Evolutionary conservation across 306 rosid species (phyloP).

Genomic region (Vigna hirtella): DNA sequence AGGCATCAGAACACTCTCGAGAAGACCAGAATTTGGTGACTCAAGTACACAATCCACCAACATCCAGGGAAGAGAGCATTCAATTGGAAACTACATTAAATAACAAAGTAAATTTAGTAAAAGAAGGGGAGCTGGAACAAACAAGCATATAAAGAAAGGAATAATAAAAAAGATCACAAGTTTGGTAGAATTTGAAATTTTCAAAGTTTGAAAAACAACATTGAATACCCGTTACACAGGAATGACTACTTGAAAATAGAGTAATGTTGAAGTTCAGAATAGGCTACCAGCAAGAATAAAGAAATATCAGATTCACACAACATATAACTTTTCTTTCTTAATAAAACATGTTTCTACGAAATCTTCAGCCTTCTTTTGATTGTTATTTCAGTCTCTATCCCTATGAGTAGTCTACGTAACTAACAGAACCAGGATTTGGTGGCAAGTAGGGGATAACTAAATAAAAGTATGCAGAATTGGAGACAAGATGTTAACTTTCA

Average conservation of each 20-base stretch:
- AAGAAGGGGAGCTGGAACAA: slow-evolving; percentile 3
- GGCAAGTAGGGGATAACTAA: not conserved
- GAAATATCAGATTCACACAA: slow-evolving; percentile 24
- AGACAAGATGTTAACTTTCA: not conserved
- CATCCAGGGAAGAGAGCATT: slow-evolving; percentile 99
- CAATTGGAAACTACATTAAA: slow-evolving; percentile 80
- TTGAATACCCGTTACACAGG: slow-evolving; percentile 9
- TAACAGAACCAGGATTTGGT: not conserved
- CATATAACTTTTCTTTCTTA: not conserved
- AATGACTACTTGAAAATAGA: not conserved
- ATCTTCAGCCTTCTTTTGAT: not conserved
- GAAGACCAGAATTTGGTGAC: slow-evolving; percentile 87
- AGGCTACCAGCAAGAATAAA: slow-evolving; percentile 27
- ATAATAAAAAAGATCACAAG: not conserved
- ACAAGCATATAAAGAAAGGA: slow-evolving; percentile 1
- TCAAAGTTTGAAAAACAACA: slow-evolving; percentile 15
- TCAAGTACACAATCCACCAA: slow-evolving; percentile 91
- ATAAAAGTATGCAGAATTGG: not conserved
- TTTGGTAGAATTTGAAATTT: slow-evolving; percentile 7
- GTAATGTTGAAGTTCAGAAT: slow-evolving; percentile 19
- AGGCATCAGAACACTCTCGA: slow-evolving; percentile 92
- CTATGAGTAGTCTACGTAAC: not conserved
- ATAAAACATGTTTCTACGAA: slow-evolving; percentile 14
- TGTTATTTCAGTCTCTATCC: slow-evolving; percentile 1
- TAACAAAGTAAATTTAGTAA: slow-evolving; percentile 40